phyloP scores from a whole-genome alignment of 2,329 filamentous ascomycete species.

The Fusarium algeriense region DNA sequence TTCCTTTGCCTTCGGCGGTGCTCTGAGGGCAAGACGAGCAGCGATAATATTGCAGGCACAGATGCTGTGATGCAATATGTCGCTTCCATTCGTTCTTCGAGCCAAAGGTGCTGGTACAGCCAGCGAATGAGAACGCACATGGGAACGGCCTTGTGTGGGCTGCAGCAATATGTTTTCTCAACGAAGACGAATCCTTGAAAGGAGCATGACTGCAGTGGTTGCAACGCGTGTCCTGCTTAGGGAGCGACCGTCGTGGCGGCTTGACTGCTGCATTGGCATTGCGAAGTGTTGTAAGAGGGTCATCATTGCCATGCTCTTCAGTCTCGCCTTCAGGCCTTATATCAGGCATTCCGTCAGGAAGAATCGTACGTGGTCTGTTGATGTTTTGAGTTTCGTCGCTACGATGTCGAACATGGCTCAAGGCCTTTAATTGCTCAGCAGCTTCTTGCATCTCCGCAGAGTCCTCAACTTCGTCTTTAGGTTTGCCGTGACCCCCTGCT shows the following conservation, averaged over 20 bases:
- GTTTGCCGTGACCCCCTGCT: conserved; percentile 43
- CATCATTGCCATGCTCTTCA: conserved; percentile 50
- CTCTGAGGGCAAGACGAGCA: conserved; percentile 71
- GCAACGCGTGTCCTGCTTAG: conserved; percentile 73
- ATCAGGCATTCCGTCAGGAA: conserved; percentile 55
- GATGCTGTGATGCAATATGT: conserved; percentile 90
- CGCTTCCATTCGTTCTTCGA: conserved; percentile 99
- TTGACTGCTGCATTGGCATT: conserved; percentile 52
- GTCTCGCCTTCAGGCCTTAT: conserved; percentile 53
- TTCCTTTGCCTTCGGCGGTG: conserved; percentile 67
- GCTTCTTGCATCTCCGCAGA: conserved; percentile 78
- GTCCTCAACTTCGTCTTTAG: conserved; percentile 62
- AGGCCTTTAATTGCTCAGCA: conserved; percentile 73
- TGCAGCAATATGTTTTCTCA: conserved; percentile 75
- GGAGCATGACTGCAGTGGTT: conserved; percentile 72
- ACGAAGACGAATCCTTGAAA: conserved; percentile 74
- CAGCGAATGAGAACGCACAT: conserved; percentile 87
- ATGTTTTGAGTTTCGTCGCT: conserved; percentile 59
- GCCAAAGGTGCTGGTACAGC: conserved; percentile 84
- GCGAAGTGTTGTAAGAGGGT: conserved; percentile 38
- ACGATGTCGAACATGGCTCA: conserved; percentile 71
- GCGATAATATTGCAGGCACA: conserved; percentile 75
- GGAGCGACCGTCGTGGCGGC: conserved; percentile 60
- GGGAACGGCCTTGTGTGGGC: conserved; percentile 81
- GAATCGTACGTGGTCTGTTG: conserved; percentile 53